Evolutionary conservation across 1,284 basidiomycete genomes (phyloP), one percentile per base, ranked within the genome.

Genomic region (Cryptococcus sp.): DNA sequence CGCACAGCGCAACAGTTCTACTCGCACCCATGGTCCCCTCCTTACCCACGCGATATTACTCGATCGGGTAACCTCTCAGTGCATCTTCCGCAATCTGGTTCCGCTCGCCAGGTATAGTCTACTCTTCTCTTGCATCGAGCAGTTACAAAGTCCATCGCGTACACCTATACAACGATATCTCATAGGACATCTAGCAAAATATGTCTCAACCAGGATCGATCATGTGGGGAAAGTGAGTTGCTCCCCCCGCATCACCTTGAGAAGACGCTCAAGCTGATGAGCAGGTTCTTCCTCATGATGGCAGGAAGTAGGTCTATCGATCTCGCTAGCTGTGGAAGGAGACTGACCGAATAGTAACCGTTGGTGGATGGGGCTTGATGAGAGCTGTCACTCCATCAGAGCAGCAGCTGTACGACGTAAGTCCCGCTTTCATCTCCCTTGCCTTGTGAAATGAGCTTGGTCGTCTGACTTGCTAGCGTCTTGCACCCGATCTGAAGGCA

Each of bases 351-450:
- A 37, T 45, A 69, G 67, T 65, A 38, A 59, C 65, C 21, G 58
- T 39, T 5, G 50, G 39, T 2, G 67, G 67, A 28, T 62, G 57
- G 31, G 59, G 54, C 7, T 45, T 66, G 37, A 68, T 68, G 66
- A 43, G 48, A 63, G 63, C 54, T 18, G 60, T 64, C 12, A 68
- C 66, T 23, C 71, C 71, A 14, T 60, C 54, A 19, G 69, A 71
- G 42, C 57, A 73, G 44, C 61, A 73, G 47, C 62, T 69, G 31
- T 73, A 73, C 57, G 57, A 66, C 34, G 68, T 68, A 39, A 41
- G 64, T 57, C 32, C 2, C 26, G 22, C 25, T 3, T 34, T 32
- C n/a, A n/a, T 31, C 34, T 7, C 24, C 22, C 4, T n/a, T 4
- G 21, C 24, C n/a, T 25, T 4, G 32, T 14, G 14, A 3, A 11